Base-by-base conservation (phyloP, 768 basidiomycete species). In the Suillus bovinus region DNA sequence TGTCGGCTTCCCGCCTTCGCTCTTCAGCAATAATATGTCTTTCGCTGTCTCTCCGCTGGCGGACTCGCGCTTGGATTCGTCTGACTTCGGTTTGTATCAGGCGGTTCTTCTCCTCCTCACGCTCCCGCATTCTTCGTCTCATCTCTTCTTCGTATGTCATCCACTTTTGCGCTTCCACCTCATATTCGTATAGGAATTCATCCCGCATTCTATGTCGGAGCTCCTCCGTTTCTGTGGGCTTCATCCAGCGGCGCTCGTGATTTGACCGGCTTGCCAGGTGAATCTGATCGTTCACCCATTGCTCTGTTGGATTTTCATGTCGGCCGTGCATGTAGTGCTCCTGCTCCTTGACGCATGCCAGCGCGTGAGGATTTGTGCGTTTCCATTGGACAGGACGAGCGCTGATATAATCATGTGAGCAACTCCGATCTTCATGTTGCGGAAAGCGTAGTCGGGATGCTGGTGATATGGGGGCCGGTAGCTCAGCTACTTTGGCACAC, bases 241-340 rank as follows among this genome's bases (percentile, higher is more conserved):
- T 66, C 52, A 54, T 64, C 55, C 38, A 39, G 64, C 71, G 60
- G 64, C 71, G 63, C 59, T 63, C 66, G 41, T 68, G 64, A 67
- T 71, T 69, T 65, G 74, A 66, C 61, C 70, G 67, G 42, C 75
- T 74, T 11, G 68, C 64, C 44, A 77, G 67, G 63, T 82, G 75
- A 54, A 79, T 70, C 72, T 85, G 86, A 66, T 86, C 80, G 53
- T 80, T 72, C 55, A 90, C 84, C 89, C 90, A 90, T 59, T 82
- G 80, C 59, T 87, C 84, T 36, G 85, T 86, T 67, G 80, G 84
- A 69, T 78, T 78, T 64, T 77, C 79, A 63, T 79, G 76, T 61
- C 77, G 79, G 50, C 76, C 77, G 60, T 78, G 75, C 50, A 76
- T 76, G 61, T 76, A 70, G 47, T 76, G 73, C 65, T 84, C 82